Conservation (phyloP, 495 filamentous ascomycete genomes). For the Penicillium crystallinum region DNA sequence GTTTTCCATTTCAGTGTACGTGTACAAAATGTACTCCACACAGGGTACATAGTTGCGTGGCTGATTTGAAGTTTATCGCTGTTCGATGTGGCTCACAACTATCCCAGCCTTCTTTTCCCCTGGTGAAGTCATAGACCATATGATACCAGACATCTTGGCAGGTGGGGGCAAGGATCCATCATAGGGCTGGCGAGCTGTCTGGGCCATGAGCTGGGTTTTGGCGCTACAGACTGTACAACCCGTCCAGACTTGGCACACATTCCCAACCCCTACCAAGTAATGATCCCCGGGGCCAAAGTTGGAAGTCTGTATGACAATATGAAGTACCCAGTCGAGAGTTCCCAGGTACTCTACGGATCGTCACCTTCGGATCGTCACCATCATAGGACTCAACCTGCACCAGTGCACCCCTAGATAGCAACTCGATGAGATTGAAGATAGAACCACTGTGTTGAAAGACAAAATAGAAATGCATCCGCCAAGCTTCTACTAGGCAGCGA, state of each 20-base stretch:
- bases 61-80: background rate
- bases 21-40: too few relatives aligned
- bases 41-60: background rate
- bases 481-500: conserved; percentile 23
- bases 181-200: conserved; percentile 23
- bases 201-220: background rate
- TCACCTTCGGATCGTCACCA: conserved; percentile 3
- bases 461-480: conserved; percentile 9
- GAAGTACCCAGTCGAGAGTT: too few relatives aligned
- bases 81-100: background rate
- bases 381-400: conserved; percentile 1
- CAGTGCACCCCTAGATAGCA: background rate
- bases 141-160: conserved; percentile 14
- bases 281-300: background rate
- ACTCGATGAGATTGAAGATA: too few relatives aligned
- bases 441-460: background rate
- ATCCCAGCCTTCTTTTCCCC: too few relatives aligned
- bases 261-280: background rate
- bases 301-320: background rate
- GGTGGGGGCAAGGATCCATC: conserved; percentile 12
- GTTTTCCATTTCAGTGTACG: too few relatives aligned
- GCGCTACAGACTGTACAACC: conserved; percentile 1
- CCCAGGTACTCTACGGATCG: too few relatives aligned
- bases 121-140: conserved; percentile 18
- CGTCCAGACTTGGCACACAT: background rate